These are phyloP conservation scores for Xerocomus brunneocitrinus DNA, from an alignment of 768 basidiomycete species.

Conservation along the genomic window DNA sequence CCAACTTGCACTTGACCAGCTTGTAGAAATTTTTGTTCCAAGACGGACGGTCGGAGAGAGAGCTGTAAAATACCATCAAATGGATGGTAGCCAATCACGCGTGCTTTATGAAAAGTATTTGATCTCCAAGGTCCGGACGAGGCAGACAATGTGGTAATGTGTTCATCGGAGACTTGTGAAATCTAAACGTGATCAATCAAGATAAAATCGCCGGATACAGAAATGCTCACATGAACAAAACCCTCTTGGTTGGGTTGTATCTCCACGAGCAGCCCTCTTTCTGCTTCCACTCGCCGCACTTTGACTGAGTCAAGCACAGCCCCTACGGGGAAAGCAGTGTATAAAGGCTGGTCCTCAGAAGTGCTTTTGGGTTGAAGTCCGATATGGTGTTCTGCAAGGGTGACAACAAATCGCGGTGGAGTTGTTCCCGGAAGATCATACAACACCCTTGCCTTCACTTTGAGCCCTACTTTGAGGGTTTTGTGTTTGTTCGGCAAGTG, in stretches of 20 bases:
- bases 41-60: constrained; percentile 75
- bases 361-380: constrained; percentile 42
- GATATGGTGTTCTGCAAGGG: constrained; percentile 68
- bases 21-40: constrained; percentile 84
- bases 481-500: constrained; percentile 54
- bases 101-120: constrained; percentile 75
- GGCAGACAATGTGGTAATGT: constrained; percentile 68
- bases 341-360: constrained; percentile 32
- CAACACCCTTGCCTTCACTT: constrained; percentile 79
- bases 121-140: constrained; percentile 77
- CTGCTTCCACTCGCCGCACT: constrained; percentile 68
- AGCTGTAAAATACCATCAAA: constrained; percentile 88
- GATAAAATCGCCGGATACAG: not conserved
- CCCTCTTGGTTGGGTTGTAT: constrained; percentile 63
- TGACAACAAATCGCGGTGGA: constrained; percentile 82
- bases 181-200: constrained; percentile 50
- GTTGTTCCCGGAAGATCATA: constrained; percentile 67
- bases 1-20: constrained; percentile 81
- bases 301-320: constrained; percentile 66
- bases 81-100: constrained; percentile 80
- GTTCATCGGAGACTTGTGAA: constrained; percentile 89
- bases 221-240: constrained; percentile 77
- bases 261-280: constrained; percentile 76
- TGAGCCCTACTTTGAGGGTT: constrained; percentile 59
- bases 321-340: constrained; percentile 69